Percentiles rank a stretch among this genome's conserved stretches.
phyloP scores from a whole-genome alignment of 177 flowering plant genomes.

The Vitis hybrid region DNA sequence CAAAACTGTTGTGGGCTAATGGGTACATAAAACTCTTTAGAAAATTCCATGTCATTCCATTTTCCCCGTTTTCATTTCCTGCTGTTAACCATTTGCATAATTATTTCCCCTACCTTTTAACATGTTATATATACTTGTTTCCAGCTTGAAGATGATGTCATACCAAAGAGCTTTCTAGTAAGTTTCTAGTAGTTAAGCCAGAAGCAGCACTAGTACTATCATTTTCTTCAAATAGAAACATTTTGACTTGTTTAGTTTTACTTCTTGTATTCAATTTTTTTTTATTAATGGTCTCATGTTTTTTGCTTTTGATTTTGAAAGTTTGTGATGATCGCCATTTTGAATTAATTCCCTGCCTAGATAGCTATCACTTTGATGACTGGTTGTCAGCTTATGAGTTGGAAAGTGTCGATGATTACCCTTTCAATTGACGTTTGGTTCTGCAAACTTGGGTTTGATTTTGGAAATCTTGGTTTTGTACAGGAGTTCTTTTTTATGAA shows the following conservation, averaged over 20 bases:
- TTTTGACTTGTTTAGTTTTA: not conserved
- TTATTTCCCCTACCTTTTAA: too few species aligned
- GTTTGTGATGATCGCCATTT: slow-evolving; percentile 93
- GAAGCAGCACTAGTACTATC: too few species aligned
- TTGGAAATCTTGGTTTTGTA: not conserved
- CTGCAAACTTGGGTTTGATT: too few species aligned
- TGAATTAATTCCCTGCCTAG: slow-evolving; percentile 92
- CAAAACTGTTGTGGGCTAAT: too few species aligned
- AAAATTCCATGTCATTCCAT: too few species aligned
- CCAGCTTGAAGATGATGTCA: slow-evolving; percentile 37
- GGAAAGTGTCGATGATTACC: not conserved
- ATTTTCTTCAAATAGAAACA: not conserved
- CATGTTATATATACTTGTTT: too few species aligned
- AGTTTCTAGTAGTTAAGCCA: too few species aligned
- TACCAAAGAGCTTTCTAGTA: slow-evolving; percentile 48
- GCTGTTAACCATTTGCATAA: too few species aligned
- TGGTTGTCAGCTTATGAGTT: slow-evolving; percentile 2
- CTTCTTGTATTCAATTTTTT: not conserved
- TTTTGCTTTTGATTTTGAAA: slow-evolving; percentile 35
- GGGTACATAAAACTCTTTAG: too few species aligned
- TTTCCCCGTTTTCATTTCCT: too few species aligned
- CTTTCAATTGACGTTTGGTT: too few species aligned
- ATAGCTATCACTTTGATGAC: slow-evolving; percentile 45
- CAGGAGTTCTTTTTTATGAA: too few species aligned
- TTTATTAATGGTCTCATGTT: not conserved